A percentile compares a stretch with the other conserved stretches of the same genome.
Conservation (phyloP, 192 early-diverging fungal species). For the Linnemannia elongata region DNA sequence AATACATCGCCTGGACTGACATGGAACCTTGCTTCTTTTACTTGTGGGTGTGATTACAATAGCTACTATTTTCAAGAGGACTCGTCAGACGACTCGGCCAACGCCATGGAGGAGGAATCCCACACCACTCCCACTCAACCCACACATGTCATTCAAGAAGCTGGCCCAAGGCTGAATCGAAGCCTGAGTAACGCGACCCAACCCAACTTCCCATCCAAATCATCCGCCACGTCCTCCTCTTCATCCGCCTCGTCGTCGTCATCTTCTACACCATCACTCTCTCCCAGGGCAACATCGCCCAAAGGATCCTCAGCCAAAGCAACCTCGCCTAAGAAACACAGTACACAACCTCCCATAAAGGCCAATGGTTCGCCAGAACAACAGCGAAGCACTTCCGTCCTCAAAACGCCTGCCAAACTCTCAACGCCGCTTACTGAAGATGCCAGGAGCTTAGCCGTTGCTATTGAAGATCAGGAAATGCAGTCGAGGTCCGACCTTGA, state of each 20-base stretch:
- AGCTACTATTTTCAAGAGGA: slow-evolving; percentile 56
- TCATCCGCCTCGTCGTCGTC: not conserved
- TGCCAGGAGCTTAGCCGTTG: slow-evolving; percentile 39
- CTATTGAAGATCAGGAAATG: slow-evolving; percentile 33
- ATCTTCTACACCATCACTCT: slow-evolving; percentile 2
- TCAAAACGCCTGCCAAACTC: not conserved
- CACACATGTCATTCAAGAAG: not conserved
- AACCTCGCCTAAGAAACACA: not conserved
- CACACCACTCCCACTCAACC: not conserved
- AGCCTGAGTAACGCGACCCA: not conserved
- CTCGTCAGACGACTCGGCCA: slow-evolving; percentile 40
- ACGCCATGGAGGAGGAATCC: not conserved
- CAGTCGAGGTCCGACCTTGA: slow-evolving; percentile 49
- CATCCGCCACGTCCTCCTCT: not conserved
- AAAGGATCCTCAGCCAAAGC: not conserved
- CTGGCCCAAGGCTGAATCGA: not conserved
- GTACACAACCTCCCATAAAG: not conserved
- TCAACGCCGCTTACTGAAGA: slow-evolving; percentile 23
- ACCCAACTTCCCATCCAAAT: not conserved
- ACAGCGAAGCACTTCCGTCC: not conserved
- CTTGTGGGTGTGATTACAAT: not conserved
- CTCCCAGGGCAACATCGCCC: not conserved
- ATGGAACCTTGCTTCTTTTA: not conserved
- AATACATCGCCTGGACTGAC: not conserved
- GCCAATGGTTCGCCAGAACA: not conserved